A percentile compares a stretch with the other conserved stretches of the same genome.
phyloP scores from a whole-genome alignment of 805 yeast genomes.

The Candida koratica region DNA sequence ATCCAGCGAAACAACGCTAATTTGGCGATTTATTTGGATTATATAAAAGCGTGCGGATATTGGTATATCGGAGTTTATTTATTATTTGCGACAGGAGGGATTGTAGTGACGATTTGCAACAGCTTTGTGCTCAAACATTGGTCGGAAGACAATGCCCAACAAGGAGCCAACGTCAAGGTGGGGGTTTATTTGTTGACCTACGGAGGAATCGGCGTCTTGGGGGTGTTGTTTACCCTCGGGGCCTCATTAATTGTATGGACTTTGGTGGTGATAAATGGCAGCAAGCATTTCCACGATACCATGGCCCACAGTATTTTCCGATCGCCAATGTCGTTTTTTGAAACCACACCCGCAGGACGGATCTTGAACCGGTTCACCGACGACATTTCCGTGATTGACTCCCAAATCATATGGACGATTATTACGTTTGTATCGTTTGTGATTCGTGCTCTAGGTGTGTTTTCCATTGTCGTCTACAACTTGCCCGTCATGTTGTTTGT shows the following conservation, averaged over 20 bases:
- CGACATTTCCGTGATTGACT: conserved; percentile 32
- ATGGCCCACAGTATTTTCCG: conserved; percentile 34
- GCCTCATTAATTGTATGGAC: conserved; percentile 31
- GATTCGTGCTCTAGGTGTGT: conserved; percentile 25
- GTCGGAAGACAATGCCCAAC: conserved; percentile 30
- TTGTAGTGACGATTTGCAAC: conserved; percentile 20
- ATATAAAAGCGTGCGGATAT: conserved; percentile 32
- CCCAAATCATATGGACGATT: conserved; percentile 30
- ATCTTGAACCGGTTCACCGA: conserved; percentile 38
- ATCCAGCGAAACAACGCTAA: conserved; percentile 31
- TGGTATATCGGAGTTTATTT: conserved; percentile 23
- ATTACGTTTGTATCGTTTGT: conserved; percentile 21
- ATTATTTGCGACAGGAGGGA: conserved; percentile 19
- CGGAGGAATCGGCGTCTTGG: conserved; percentile 25
- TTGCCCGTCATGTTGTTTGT: conserved; percentile 33
- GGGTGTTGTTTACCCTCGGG: conserved; percentile 24
- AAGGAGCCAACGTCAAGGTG: conserved; percentile 24
- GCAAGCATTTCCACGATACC: conserved; percentile 32
- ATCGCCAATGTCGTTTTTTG: conserved; percentile 41
- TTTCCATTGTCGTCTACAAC: conserved; percentile 28
- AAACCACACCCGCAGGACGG: conserved; percentile 40
- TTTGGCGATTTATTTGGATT: conserved; percentile 25
- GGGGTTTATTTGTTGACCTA: conserved; percentile 24
- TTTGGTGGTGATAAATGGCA: conserved; percentile 28
- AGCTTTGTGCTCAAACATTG: conserved; percentile 31